Evolutionary conservation across 2,329 filamentous ascomycete genomes (phyloP).

Genomic region (Eurotiales sp.): DNA sequence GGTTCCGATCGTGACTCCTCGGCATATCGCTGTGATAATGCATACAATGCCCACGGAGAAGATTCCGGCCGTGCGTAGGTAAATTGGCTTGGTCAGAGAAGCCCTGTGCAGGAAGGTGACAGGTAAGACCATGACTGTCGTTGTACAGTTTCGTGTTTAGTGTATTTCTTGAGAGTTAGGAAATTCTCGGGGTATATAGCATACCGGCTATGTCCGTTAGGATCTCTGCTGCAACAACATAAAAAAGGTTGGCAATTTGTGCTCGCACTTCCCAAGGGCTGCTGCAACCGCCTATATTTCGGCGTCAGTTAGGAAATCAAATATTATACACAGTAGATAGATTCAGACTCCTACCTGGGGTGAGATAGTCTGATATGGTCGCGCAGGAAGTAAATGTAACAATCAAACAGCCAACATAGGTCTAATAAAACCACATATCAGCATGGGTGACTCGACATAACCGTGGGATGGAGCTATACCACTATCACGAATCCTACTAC

Average conservation of each 20-base stretch:
- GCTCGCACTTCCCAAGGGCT: constrained; percentile 25
- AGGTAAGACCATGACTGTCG: constrained; percentile 35
- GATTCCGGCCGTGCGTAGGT: constrained; percentile 28
- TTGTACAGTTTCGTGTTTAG: neutral
- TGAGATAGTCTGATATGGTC: constrained; percentile 35
- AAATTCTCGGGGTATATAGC: no score
- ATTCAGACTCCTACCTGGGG: constrained; percentile 15
- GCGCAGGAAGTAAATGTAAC: constrained; percentile 31
- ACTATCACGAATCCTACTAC: constrained; percentile 32
- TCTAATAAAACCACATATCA: constrained; percentile 19
- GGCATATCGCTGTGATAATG: constrained; percentile 22
- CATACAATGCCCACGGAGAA: constrained; percentile 27
- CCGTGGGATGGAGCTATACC: constrained; percentile 18
- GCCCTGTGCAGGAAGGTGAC: constrained; percentile 34
- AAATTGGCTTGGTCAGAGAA: constrained; percentile 29
- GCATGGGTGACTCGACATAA: neutral
- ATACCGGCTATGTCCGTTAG: constrained; percentile 33
- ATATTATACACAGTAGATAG: neutral
- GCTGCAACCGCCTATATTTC: constrained; percentile 20
- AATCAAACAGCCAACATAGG: constrained; percentile 34
- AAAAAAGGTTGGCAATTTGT: constrained; percentile 33
- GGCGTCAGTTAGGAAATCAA: neutral
- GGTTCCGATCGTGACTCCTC: constrained; percentile 30
- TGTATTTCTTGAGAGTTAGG: neutral
- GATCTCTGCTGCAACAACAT: constrained; percentile 31